phyloP scores from a whole-genome alignment of 495 filamentous ascomycete genomes.

The Penicillium maclennaniae region DNA sequence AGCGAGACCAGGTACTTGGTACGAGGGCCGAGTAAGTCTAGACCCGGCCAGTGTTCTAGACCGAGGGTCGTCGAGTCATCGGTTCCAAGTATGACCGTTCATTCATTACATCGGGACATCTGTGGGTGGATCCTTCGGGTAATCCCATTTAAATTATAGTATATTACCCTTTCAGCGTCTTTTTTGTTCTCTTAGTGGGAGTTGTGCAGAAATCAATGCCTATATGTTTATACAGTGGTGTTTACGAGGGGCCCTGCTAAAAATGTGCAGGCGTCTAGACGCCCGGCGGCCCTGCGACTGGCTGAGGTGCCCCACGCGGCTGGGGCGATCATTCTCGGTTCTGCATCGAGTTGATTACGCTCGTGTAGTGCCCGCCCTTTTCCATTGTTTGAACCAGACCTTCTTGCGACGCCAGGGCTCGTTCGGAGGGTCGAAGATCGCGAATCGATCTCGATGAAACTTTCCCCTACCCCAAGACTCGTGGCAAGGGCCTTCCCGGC shows the following conservation, averaged over 20 bases:
- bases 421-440: no score
- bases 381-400: constrained; percentile 16
- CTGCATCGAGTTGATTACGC: constrained; percentile 27
- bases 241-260: not conserved
- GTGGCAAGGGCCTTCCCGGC: not conserved
- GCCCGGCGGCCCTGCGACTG: constrained; percentile 1
- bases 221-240: not conserved
- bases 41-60: constrained; percentile 25
- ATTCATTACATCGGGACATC: not conserved
- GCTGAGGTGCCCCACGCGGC: constrained; percentile 15
- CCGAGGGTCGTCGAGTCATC: constrained; percentile 28
- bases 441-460: not conserved
- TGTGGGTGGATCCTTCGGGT: not conserved
- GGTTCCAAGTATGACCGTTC: constrained; percentile 1
- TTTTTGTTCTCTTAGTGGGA: not conserved
- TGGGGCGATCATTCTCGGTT: constrained; percentile 22
- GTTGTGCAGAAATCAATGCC: no score
- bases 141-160: not conserved
- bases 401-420: no score
- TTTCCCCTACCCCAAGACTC: not conserved
- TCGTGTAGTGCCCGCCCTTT: not conserved
- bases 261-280: constrained; percentile 1
- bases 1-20: constrained; percentile 12
- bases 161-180: not conserved
- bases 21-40: constrained; percentile 8